These are phyloP conservation scores for Cladophialophora carrionii DNA, from an alignment of 2,329 filamentous ascomycete species.

Conservation along the genomic window DNA sequence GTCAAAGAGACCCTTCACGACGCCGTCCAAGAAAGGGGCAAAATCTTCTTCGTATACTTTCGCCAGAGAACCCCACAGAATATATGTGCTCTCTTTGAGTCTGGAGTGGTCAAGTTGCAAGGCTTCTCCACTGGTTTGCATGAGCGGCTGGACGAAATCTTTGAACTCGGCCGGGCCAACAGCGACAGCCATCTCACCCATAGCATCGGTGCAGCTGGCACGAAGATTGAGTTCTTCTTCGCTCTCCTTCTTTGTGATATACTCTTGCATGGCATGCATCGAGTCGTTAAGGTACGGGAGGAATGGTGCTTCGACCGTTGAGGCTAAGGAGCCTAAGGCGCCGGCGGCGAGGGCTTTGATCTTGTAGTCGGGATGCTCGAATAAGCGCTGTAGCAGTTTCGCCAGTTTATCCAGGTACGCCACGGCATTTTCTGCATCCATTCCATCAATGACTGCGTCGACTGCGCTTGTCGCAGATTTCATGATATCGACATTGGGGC, in stretches of 20 bases:
- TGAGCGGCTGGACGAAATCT: constrained; percentile 85
- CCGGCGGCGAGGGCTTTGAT: constrained; percentile 88
- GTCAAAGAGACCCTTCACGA: constrained; percentile 66
- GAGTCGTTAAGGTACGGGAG: constrained; percentile 87
- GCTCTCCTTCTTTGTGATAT: constrained; percentile 81
- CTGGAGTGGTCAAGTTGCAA: constrained; percentile 85
- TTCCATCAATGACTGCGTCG: constrained; percentile 83
- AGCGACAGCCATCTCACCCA: constrained; percentile 88
- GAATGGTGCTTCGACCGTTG: constrained; percentile 80
- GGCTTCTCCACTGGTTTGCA: constrained; percentile 90
- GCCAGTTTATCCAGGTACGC: constrained; percentile 82
- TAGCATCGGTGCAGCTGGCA: constrained; percentile 85
- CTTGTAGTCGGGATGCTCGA: constrained; percentile 81
- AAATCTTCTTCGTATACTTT: constrained; percentile 82
- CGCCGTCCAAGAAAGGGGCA: constrained; percentile 52
- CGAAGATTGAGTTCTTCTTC: constrained; percentile 89
- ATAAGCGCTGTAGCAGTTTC: constrained; percentile 78
- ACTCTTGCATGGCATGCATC: constrained; percentile 85
- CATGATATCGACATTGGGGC: constrained; percentile 81
- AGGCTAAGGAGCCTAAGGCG: constrained; percentile 87
- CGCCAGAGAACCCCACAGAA: constrained; percentile 91
- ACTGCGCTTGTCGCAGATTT: constrained; percentile 87
- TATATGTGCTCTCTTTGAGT: constrained; percentile 94
- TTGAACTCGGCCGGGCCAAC: constrained; percentile 86
- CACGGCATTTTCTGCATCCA: constrained; percentile 78